Evolutionary conservation across 495 filamentous ascomycete genomes (phyloP).

Genomic region (Evernia prunastri): DNA sequence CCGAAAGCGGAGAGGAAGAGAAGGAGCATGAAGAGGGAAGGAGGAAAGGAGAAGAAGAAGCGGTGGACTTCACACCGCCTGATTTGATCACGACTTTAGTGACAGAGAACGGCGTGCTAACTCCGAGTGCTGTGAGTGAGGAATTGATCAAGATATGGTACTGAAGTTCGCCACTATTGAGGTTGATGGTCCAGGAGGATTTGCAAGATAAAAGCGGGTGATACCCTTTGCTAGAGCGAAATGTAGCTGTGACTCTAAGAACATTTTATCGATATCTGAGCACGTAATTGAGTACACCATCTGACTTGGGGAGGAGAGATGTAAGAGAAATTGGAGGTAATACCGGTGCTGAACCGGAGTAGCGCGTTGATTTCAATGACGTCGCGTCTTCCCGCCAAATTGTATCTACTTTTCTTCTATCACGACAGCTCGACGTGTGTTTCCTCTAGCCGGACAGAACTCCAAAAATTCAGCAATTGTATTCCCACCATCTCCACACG

Average conservation of each 20-base stretch:
- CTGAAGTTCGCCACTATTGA: slow-evolving; percentile 33
- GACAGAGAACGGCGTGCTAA: slow-evolving; percentile 67
- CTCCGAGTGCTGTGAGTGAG: slow-evolving; percentile 70
- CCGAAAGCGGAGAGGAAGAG: slow-evolving; percentile 35
- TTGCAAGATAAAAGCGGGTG: not conserved
- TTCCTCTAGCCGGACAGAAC: not conserved
- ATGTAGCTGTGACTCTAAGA: not conserved
- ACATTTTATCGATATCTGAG: not conserved
- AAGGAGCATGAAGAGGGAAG: slow-evolving; percentile 27
- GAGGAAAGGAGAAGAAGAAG: slow-evolving; percentile 37
- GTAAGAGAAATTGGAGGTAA: not conserved
- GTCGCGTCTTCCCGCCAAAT: not conserved
- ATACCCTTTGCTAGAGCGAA: not conserved
- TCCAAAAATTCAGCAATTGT: not conserved
- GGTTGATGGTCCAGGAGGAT: not conserved
- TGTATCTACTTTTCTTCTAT: not conserved
- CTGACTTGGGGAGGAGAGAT: no score
- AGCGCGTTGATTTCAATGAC: not conserved
- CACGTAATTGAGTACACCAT: not conserved
- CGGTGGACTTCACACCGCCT: slow-evolving; percentile 85
- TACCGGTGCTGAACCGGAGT: not conserved
- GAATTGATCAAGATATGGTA: slow-evolving; percentile 75
- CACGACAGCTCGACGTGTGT: not conserved
- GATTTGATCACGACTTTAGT: slow-evolving; percentile 74
- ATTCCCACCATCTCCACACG: not conserved